These are phyloP conservation scores for Croton laevigatus DNA, from an alignment of 441 rosid genomes.

Conservation along the genomic window DNA sequence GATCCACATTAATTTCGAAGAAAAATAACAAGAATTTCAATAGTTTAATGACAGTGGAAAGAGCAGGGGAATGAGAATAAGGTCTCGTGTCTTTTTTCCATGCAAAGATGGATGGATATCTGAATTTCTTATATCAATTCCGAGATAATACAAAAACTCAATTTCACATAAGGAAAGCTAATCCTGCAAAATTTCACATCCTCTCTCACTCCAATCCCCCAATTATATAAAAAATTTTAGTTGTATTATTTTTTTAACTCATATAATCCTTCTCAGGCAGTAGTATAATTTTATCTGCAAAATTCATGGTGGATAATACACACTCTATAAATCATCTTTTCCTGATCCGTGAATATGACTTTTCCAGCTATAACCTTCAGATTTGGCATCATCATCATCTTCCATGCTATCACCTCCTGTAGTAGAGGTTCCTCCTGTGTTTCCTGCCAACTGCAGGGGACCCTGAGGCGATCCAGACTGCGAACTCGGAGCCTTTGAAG, in stretches of 20 bases:
- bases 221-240: conserved; percentile 29
- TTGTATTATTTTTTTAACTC: conserved; percentile 27
- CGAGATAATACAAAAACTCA: conserved; percentile 36
- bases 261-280: conserved; percentile 36
- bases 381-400: conserved; percentile 72
- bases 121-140: conserved; percentile 26
- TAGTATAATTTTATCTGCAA: conserved; percentile 52
- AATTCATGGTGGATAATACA: conserved; percentile 44
- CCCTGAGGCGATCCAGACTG: conserved; percentile 83
- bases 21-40: neutral
- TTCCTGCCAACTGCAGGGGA: conserved; percentile 68
- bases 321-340: conserved; percentile 48
- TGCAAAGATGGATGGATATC: conserved; percentile 28
- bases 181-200: conserved; percentile 54
- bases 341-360: conserved; percentile 40
- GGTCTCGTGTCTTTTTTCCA: conserved; percentile 21
- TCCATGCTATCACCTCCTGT: conserved; percentile 82
- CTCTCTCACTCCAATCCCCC: conserved; percentile 31
- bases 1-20: neutral
- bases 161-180: conserved; percentile 36
- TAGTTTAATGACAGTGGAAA: conserved; percentile 4
- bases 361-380: conserved; percentile 78
- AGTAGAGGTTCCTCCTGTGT: conserved; percentile 54
- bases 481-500: conserved; percentile 48
- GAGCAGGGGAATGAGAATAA: neutral